A percentile compares a stretch with the other conserved stretches of the same genome.
Evolutionary conservation across 2,329 filamentous ascomycete genomes (phyloP).

Genomic region (Colletotrichum neosansevieriae): DNA sequence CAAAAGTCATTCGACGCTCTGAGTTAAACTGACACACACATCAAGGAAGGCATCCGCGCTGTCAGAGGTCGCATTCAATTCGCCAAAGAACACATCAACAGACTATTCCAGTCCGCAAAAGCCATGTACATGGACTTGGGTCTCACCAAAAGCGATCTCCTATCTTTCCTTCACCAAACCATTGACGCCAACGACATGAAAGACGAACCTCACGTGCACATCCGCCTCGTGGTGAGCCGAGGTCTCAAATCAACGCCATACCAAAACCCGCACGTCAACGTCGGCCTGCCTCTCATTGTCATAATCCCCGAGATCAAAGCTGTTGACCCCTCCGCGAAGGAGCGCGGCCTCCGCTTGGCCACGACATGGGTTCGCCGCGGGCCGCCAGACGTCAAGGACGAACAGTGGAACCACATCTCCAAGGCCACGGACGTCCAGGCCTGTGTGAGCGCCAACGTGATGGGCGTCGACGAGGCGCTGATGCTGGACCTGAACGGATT

Average conservation of each 20-base stretch:
- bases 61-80: constrained; percentile 45
- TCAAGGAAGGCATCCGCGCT: constrained; percentile 46
- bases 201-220: constrained; percentile 46
- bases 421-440: constrained; percentile 49
- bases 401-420: constrained; percentile 49
- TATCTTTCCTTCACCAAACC: constrained; percentile 44
- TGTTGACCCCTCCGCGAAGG: constrained; percentile 42
- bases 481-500: constrained; percentile 47
- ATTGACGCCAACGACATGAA: constrained; percentile 46
- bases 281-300: constrained; percentile 47
- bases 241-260: constrained; percentile 46
- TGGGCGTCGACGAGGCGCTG: constrained; percentile 48
- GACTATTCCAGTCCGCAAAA: constrained; percentile 47
- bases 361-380: constrained; percentile 48
- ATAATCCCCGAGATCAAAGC: constrained; percentile 48
- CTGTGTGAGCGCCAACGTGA: constrained; percentile 47
- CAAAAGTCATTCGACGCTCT: not conserved
- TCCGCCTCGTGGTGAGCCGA: constrained; percentile 47
- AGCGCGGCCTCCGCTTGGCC: constrained; percentile 44
- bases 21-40: not conserved
- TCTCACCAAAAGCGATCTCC: constrained; percentile 44
- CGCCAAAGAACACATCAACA: constrained; percentile 45
- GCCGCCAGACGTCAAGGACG: constrained; percentile 48
- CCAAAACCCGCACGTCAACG: constrained; percentile 46
- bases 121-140: constrained; percentile 48